phyloP scores from a whole-genome alignment of 2,329 filamentous ascomycete genomes.

The Paraphaeosphaeria sporulosa region DNA sequence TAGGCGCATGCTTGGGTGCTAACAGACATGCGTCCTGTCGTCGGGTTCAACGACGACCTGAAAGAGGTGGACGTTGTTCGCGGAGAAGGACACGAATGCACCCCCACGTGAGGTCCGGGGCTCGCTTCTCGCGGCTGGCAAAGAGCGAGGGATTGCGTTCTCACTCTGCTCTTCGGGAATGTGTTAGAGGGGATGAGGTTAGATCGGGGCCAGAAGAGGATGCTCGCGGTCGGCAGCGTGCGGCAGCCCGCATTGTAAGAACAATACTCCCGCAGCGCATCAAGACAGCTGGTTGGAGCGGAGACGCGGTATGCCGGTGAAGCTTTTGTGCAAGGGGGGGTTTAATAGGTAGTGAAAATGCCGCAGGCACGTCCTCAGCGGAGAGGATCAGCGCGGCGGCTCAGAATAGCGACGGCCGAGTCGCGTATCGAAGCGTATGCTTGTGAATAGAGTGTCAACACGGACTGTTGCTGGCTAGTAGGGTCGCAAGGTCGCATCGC shows the following conservation, averaged over 20 bases:
- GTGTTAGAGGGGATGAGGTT: not conserved
- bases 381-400: conserved; percentile 11
- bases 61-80: conserved; percentile 7
- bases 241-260: not conserved
- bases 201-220: not conserved
- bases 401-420: conserved; percentile 2
- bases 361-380: conserved; percentile 15
- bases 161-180: not conserved
- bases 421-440: conserved; percentile 2
- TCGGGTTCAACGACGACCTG: conserved; percentile 10
- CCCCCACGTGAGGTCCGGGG: conserved; percentile 13
- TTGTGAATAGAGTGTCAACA: conserved; percentile 10
- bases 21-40: not conserved
- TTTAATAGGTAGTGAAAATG: conserved; percentile 9
- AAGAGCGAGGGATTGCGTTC: conserved; percentile 8
- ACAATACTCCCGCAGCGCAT: not conserved
- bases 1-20: not conserved
- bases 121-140: conserved; percentile 17
- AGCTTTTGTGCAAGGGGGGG: not conserved
- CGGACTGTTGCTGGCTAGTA: conserved; percentile 10
- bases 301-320: conserved; percentile 1
- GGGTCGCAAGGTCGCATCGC: not conserved
- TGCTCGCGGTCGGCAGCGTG: conserved; percentile 1
- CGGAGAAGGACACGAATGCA: not conserved
- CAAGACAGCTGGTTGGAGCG: not conserved